These are phyloP conservation scores for Butyriboletus loyo DNA, from an alignment of 768 basidiomycete species.

Conservation along the genomic window DNA sequence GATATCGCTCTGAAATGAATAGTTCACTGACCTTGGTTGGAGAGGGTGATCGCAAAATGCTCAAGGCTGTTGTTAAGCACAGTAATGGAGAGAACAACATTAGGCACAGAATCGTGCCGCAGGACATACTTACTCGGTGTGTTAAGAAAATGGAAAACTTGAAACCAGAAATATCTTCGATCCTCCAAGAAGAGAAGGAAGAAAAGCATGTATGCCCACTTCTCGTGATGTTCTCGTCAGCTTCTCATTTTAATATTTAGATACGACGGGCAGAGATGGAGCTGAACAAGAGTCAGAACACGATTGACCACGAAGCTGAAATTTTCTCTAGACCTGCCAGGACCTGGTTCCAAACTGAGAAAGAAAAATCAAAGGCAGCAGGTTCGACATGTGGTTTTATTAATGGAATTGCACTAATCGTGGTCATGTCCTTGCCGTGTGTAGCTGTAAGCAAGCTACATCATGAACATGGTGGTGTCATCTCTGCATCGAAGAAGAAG, in stretches of 20 bases:
- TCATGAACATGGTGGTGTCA: conserved; percentile 57
- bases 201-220: conserved; percentile 74
- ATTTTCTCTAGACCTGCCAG: conserved; percentile 91
- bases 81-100: conserved; percentile 75
- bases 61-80: conserved; percentile 93
- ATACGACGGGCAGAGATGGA: conserved; percentile 94
- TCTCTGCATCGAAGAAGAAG: conserved; percentile 38
- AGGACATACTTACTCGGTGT: conserved; percentile 72
- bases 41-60: conserved; percentile 93
- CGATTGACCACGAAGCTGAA: conserved; percentile 90
- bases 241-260: conserved; percentile 38
- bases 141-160: conserved; percentile 62
- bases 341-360: conserved; percentile 96
- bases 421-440: not conserved
- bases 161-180: conserved; percentile 73
- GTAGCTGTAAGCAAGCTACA: conserved; percentile 74
- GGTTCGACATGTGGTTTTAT: conserved; percentile 42
- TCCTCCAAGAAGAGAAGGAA: conserved; percentile 90
- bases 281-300: conserved; percentile 89
- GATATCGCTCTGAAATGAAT: conserved; percentile 7
- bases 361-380: conserved; percentile 78
- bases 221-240: not conserved
- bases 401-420: conserved; percentile 5
- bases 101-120: conserved; percentile 82
- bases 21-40: conserved; percentile 95